phyloP scores from a whole-genome alignment of 2,329 filamentous ascomycete species.

The Ceratocystis eucalypticola region DNA sequence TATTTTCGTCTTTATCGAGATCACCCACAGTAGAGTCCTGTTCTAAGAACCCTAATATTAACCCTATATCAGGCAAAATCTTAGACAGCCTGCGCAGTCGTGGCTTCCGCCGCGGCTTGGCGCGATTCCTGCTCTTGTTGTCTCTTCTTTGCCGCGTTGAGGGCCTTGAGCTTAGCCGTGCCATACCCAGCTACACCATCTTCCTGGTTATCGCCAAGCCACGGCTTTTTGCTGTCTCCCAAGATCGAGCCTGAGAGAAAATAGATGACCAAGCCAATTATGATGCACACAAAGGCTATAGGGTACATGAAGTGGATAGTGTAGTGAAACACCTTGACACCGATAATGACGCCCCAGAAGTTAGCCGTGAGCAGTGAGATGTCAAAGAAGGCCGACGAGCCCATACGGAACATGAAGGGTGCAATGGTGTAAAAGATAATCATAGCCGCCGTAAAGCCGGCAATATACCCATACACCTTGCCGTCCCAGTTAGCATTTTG shows the following conservation, averaged over 20 bases:
- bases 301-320: slow-evolving; percentile 83
- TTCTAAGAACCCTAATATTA: background rate
- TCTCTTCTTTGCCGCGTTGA: slow-evolving; percentile 36
- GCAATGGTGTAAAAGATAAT: slow-evolving; percentile 77
- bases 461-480: slow-evolving; percentile 63
- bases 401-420: slow-evolving; percentile 78
- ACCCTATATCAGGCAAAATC: too few relatives aligned
- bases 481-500: slow-evolving; percentile 48
- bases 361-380: slow-evolving; percentile 87
- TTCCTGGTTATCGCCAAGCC: slow-evolving; percentile 81
- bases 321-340: slow-evolving; percentile 70
- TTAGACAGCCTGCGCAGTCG: background rate
- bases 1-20: background rate
- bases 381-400: slow-evolving; percentile 88
- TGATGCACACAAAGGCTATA: slow-evolving; percentile 85
- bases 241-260: slow-evolving; percentile 71
- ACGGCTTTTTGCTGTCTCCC: slow-evolving; percentile 86
- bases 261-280: slow-evolving; percentile 73
- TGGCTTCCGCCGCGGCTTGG: background rate
- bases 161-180: slow-evolving; percentile 67
- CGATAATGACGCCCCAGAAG: slow-evolving; percentile 94
- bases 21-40: too few relatives aligned
- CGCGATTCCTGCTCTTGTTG: slow-evolving; percentile 6
- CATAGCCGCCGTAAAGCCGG: slow-evolving; percentile 79
- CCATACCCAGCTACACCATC: slow-evolving; percentile 65